These are phyloP conservation scores for Kazachstania bromeliacearum DNA, from an alignment of 805 yeast species.

Conservation along the genomic window DNA sequence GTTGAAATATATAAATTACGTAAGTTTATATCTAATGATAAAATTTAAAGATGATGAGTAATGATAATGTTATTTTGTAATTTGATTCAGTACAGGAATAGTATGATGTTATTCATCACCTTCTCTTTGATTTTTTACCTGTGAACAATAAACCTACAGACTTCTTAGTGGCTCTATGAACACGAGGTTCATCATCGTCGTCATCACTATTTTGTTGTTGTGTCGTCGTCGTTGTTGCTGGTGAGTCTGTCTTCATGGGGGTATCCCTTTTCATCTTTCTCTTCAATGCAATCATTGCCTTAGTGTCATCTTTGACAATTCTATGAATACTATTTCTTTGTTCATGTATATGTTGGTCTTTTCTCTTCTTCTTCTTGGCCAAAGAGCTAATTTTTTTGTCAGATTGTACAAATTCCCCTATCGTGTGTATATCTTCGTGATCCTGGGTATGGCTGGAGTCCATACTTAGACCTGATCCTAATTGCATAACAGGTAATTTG, in stretches of 20 bases:
- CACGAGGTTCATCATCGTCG: conserved; percentile 10
- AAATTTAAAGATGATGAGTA: too few species aligned
- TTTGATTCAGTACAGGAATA: too few species aligned
- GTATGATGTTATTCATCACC: too few species aligned
- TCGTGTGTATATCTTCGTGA: conserved; percentile 25
- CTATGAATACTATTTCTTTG: conserved; percentile 16
- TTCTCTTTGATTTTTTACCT: conserved; percentile 17
- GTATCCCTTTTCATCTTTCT: conserved; percentile 23
- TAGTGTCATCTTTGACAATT: conserved; percentile 26
- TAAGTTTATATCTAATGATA: too few species aligned
- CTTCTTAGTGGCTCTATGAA: conserved; percentile 17
- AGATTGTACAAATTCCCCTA: conserved; percentile 29
- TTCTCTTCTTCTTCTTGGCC: conserved; percentile 23
- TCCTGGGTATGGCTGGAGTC: conserved; percentile 1
- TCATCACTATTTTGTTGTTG: conserved; percentile 5
- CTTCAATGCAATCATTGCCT: conserved; percentile 29
- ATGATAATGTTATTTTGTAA: too few species aligned
- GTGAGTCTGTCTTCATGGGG: conserved; percentile 1
- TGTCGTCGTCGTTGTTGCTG: neutral
- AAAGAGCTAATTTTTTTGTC: conserved; percentile 27
- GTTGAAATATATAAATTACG: too few species aligned
- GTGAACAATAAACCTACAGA: conserved; percentile 22
- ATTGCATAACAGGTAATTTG: conserved; percentile 26
- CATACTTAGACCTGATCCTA: conserved; percentile 26
- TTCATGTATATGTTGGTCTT: conserved; percentile 4